phyloP scores from a whole-genome alignment of 306 rosid genomes.

The Gynostemma pentaphyllum region DNA sequence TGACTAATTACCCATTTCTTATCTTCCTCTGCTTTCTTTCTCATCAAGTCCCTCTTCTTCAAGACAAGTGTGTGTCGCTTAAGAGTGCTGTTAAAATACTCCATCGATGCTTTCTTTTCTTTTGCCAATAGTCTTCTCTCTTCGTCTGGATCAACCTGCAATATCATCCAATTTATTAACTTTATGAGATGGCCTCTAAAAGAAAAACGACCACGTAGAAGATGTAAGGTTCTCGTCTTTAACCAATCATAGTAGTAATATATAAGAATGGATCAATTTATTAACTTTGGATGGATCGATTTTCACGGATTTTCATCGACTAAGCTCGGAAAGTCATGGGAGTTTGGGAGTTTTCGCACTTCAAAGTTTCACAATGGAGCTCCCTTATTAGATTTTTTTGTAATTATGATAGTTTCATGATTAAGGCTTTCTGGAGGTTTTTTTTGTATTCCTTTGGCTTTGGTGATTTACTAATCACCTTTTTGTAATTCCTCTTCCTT shows the following conservation, averaged over 20 bases:
- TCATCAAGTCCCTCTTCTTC: constrained; percentile 74
- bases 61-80: constrained; percentile 69
- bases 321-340: too few relatives aligned
- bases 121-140: constrained; percentile 63
- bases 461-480: too few relatives aligned
- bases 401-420: too few relatives aligned
- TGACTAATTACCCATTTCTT: constrained; percentile 41
- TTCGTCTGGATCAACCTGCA: constrained; percentile 81
- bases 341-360: too few relatives aligned
- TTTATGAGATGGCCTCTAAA: constrained; percentile 6
- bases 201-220: constrained; percentile 3
- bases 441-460: too few relatives aligned
- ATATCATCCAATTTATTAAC: constrained; percentile 11
- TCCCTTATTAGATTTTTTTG: too few relatives aligned
- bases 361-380: too few relatives aligned
- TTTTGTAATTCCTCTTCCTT: too few relatives aligned
- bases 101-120: constrained; percentile 79
- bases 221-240: background rate
- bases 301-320: too few relatives aligned
- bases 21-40: constrained; percentile 77
- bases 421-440: too few relatives aligned
- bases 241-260: background rate
- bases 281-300: too few relatives aligned
- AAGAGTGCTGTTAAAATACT: constrained; percentile 58
- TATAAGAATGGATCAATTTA: background rate